These are phyloP conservation scores for Ephemerocybe angulata DNA, from an alignment of 768 basidiomycete species.

Conservation along the genomic window DNA sequence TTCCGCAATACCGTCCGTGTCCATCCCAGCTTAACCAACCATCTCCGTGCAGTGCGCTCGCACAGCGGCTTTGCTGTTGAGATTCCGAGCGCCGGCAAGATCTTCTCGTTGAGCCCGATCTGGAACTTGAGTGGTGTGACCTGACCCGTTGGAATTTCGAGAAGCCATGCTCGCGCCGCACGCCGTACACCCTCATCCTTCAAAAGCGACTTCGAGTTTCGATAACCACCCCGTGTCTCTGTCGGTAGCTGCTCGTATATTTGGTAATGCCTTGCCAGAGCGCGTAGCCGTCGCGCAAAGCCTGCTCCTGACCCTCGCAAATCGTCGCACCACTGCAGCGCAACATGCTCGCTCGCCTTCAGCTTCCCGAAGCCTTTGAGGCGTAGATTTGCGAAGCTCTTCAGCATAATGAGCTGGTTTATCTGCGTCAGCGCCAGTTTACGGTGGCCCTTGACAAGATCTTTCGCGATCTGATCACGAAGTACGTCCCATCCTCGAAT, in stretches of 20 bases:
- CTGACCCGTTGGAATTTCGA: slow-evolving; percentile 21
- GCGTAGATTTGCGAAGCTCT: slow-evolving; percentile 29
- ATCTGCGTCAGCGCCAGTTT: slow-evolving; percentile 20
- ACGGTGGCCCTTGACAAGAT: slow-evolving; percentile 21
- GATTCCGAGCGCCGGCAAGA: slow-evolving; percentile 31
- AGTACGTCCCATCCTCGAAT: slow-evolving; percentile 19
- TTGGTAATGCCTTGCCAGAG: slow-evolving; percentile 31
- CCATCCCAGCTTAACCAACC: slow-evolving; percentile 36
- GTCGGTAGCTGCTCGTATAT: slow-evolving; percentile 26
- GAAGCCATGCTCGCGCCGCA: slow-evolving; percentile 33
- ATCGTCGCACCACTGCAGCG: slow-evolving; percentile 29
- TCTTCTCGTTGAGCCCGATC: slow-evolving; percentile 21
- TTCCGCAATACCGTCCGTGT: slow-evolving; percentile 21
- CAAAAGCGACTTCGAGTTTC: slow-evolving; percentile 14
- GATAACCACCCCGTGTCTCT: slow-evolving; percentile 22
- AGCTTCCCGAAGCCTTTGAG: slow-evolving; percentile 26
- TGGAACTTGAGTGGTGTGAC: slow-evolving; percentile 27
- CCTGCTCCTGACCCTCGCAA: slow-evolving; percentile 10
- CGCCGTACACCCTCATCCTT: slow-evolving; percentile 20
- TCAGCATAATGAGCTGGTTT: slow-evolving; percentile 29
- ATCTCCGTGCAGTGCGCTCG: slow-evolving; percentile 30
- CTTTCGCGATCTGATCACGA: slow-evolving; percentile 20
- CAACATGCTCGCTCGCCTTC: slow-evolving; percentile 30
- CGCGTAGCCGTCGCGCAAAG: slow-evolving; percentile 24
- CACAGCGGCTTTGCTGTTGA: slow-evolving; percentile 17